phyloP scores from a whole-genome alignment of 78 protist genomes.

The Bodo saltans region DNA sequence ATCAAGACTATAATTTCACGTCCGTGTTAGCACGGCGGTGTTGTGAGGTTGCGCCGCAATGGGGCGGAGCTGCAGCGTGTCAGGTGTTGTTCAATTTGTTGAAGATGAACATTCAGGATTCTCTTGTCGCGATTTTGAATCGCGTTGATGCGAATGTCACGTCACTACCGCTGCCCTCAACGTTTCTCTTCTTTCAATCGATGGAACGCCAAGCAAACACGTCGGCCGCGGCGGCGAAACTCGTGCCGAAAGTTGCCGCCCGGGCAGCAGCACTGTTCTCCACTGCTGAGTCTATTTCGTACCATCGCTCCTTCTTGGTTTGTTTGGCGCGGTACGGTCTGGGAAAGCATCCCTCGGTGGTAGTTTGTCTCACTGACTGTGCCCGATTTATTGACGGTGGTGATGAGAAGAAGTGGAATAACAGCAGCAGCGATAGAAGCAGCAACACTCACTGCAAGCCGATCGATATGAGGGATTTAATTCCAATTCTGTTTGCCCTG shows the following conservation, averaged over 20 bases:
- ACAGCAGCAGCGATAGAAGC: no score
- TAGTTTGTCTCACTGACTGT: neutral
- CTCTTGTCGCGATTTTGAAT: neutral
- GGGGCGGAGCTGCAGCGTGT: neutral
- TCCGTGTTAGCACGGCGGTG: neutral
- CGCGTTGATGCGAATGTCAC: neutral
- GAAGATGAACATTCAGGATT: neutral
- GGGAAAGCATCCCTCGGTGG: neutral
- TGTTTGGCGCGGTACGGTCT: neutral
- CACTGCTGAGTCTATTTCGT: no score
- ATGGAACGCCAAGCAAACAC: neutral
- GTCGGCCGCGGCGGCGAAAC: neutral
- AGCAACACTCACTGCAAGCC: no score
- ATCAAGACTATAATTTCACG: neutral
- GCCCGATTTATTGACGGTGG: neutral
- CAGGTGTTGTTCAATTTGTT: neutral
- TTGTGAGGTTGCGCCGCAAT: neutral
- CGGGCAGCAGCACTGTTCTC: no score
- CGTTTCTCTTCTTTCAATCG: neutral
- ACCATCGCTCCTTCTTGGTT: no score
- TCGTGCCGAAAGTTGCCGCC: neutral
- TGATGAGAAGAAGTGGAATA: neutral
- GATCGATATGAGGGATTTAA: no score
- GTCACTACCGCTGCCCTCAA: neutral
- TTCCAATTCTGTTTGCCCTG: no score